A percentile compares a stretch with the other conserved stretches of the same genome.
Evolutionary conservation across 352 stramenopile species (phyloP).

Genomic region (Albugo candida): DNA sequence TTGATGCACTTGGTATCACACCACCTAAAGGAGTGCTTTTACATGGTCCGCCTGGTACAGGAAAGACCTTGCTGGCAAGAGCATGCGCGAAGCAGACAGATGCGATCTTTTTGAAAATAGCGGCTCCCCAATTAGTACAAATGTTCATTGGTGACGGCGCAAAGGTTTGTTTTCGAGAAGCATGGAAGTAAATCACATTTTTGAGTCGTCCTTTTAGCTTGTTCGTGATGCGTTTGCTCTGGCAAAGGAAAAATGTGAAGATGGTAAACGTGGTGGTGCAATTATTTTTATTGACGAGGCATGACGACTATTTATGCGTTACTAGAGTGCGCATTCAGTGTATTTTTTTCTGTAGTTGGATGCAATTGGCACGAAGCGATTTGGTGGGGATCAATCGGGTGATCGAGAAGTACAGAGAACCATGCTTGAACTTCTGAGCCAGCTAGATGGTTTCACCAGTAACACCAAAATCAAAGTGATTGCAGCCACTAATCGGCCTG

Average conservation of each 20-base stretch:
- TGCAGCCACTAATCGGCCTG: slow-evolving; percentile 91
- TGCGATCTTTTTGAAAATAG: slow-evolving; percentile 97
- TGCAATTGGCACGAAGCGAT: slow-evolving; percentile 96
- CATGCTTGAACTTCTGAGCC: slow-evolving; percentile 97
- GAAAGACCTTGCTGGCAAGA: slow-evolving; percentile 95
- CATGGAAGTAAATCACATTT: neutral
- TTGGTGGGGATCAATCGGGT: slow-evolving; percentile 92
- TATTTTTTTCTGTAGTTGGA: slow-evolving; percentile 75
- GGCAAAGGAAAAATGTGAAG: slow-evolving; percentile 85
- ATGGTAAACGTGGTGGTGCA: slow-evolving; percentile 76
- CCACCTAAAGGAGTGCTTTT: slow-evolving; percentile 95
- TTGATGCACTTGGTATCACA: slow-evolving; percentile 91
- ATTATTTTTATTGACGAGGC: slow-evolving; percentile 99
- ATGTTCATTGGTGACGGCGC: slow-evolving; percentile 99
- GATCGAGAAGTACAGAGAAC: slow-evolving; percentile 96
- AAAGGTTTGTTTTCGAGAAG: slow-evolving; percentile 19
- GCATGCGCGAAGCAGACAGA: slow-evolving; percentile 98
- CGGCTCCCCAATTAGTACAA: slow-evolving; percentile 93
- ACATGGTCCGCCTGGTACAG: slow-evolving; percentile 91
- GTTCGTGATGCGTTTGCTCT: slow-evolving; percentile 97
- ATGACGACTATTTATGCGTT: neutral
- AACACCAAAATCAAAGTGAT: slow-evolving; percentile 99
- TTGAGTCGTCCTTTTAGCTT: slow-evolving; percentile 28
- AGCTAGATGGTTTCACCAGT: slow-evolving; percentile 95
- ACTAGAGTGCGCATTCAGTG: neutral